Conservation (phyloP, 2,329 filamentous ascomycete species). For the Penicillium polonicum region DNA sequence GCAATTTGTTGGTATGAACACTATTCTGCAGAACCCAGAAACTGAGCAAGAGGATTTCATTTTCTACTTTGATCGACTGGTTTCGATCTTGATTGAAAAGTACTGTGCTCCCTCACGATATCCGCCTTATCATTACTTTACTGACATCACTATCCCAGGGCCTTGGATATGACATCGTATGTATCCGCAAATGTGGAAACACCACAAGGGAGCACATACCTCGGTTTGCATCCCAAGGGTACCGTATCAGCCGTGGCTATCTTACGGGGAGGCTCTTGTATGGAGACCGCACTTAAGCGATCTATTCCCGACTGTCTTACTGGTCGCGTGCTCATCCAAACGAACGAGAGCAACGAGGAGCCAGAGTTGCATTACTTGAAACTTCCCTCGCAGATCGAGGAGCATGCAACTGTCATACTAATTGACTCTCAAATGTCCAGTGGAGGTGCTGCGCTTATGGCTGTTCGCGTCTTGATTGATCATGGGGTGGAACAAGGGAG, state of each 20-base stretch:
- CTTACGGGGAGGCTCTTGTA: constrained; percentile 80
- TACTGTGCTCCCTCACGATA: constrained; percentile 24
- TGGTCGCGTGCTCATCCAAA: constrained; percentile 87
- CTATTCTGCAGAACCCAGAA: constrained; percentile 77
- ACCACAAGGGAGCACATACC: constrained; percentile 67
- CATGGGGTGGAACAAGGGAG: constrained; percentile 81
- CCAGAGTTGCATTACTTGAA: constrained; percentile 90
- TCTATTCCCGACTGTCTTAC: constrained; percentile 91
- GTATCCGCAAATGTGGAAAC: constrained; percentile 64
- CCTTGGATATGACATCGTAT: constrained; percentile 75
- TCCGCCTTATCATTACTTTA: background rate
- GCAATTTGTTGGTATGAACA: constrained; percentile 85
- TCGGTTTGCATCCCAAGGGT: constrained; percentile 68
- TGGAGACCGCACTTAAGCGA: constrained; percentile 83
- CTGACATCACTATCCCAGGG: constrained; percentile 48
- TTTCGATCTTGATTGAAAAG: constrained; percentile 77
- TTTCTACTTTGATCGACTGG: constrained; percentile 92
- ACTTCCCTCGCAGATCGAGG: constrained; percentile 69
- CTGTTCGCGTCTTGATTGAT: constrained; percentile 90
- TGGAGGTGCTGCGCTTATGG: constrained; percentile 85
- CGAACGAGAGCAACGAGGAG: constrained; percentile 78
- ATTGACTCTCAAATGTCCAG: constrained; percentile 94
- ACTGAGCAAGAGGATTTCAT: constrained; percentile 87
- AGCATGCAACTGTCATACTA: constrained; percentile 78
- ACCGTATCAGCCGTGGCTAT: constrained; percentile 83